A percentile compares a stretch with the other conserved stretches of the same genome.
Evolutionary conservation across 2,329 filamentous ascomycete species (phyloP).

Genomic region (Cladophialophora immunda): DNA sequence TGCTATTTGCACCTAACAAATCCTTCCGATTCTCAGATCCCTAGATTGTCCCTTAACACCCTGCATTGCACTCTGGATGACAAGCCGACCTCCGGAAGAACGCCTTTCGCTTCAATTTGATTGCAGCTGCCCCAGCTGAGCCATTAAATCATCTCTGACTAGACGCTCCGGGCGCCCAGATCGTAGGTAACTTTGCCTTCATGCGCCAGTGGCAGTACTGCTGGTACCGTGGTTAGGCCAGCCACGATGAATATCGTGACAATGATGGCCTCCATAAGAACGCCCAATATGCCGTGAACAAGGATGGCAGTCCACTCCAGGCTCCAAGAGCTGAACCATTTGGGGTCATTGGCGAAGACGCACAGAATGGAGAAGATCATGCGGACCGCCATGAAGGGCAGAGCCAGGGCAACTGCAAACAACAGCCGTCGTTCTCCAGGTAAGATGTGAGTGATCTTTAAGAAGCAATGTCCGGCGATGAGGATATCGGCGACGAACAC

Average conservation of each 20-base stretch:
- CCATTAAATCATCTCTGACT: neutral
- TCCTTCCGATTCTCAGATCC: neutral
- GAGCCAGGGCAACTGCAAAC: slow-evolving; percentile 52
- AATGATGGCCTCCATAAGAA: slow-evolving; percentile 61
- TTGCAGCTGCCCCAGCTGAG: neutral
- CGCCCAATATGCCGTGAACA: slow-evolving; percentile 57
- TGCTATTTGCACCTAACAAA: neutral
- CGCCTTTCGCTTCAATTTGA: neutral
- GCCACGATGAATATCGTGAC: slow-evolving; percentile 52
- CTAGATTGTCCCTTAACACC: neutral
- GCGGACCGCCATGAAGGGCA: slow-evolving; percentile 62
- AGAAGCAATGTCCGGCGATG: slow-evolving; percentile 40
- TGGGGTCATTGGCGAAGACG: slow-evolving; percentile 51
- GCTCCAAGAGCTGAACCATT: slow-evolving; percentile 54
- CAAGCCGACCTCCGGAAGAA: neutral
- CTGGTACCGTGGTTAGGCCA: slow-evolving; percentile 38
- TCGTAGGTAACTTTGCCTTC: slow-evolving; percentile 19
- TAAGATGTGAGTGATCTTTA: slow-evolving; percentile 47
- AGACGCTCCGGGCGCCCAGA: slow-evolving; percentile 2
- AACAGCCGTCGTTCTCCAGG: slow-evolving; percentile 58
- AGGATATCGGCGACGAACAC: slow-evolving; percentile 50
- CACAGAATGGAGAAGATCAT: slow-evolving; percentile 58
- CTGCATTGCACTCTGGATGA: neutral
- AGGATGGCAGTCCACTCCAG: slow-evolving; percentile 47
- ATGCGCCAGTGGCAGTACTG: neutral